Evolutionary conservation across 2,329 filamentous ascomycete species (phyloP), one percentile per base, ranked within the genome.

Genomic region (Aspergillus versicolor): DNA sequence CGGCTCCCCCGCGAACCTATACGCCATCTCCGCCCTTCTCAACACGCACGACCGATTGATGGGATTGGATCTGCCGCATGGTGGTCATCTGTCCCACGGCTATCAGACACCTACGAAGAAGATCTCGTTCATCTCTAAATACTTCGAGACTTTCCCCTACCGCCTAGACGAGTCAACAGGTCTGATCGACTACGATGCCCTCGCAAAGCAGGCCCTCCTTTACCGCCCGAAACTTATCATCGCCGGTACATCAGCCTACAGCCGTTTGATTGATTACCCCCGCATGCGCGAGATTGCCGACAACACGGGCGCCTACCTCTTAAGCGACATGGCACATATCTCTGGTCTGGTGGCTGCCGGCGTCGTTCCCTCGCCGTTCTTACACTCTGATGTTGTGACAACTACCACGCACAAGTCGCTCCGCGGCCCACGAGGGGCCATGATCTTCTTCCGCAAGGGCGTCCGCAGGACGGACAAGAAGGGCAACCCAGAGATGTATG

Each of bases 361-460:
- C 68, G 94, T 97, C 67, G 94, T 97, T 73, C 91, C 92, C 62
- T 92, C 91, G 48, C 94, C 94, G 44, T 99, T 99, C 81, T 82
- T 86, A 63, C 82, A 96, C 76, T 93, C 94, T 65, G 94, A 99
- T 74, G 89, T 99, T 57, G 94, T 99, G 68, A 99, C 94, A 62
- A 99, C 94, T 62, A 99, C 94, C 61, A 99, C 94, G 46, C 94
- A 99, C 87, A 99, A 99, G 85, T 97, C 92, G 55, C 89, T 99
- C 67, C 92, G 94, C 78, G 94, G 94, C 59, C 94, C 94, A 59
- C 91, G 94, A 75, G 94, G 94, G 72, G 94, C 94, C 74, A 99
- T 99, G 94, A 99, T 99, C 81, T 99, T 99, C 86, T 99, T 92
- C 88, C 91, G 94, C 79, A 97, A 96, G 83, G 94, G 94, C 63